A percentile compares a stretch with the other conserved stretches of the same genome.
Evolutionary conservation across 2,329 filamentous ascomycete genomes (phyloP).

Genomic region (Fonsecaea multimorphosa): DNA sequence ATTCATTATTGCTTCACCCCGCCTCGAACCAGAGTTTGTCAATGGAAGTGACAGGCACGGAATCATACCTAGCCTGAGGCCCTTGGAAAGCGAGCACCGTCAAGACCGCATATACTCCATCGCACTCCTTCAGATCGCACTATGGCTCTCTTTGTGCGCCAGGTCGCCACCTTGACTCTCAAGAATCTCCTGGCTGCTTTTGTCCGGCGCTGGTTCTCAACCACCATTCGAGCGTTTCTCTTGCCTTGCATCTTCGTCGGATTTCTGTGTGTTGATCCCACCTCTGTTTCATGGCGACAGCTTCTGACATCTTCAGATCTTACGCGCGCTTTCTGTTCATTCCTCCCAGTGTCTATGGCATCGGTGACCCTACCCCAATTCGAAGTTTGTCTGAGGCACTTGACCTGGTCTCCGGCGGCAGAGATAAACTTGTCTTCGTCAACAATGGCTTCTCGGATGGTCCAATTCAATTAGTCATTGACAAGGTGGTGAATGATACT

Average conservation of each 20-base stretch:
- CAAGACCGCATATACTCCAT: neutral
- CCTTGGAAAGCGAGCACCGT: neutral
- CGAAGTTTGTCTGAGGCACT: slow-evolving; percentile 71
- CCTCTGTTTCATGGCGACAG: neutral
- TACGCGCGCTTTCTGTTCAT: slow-evolving; percentile 85
- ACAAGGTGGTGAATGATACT: slow-evolving; percentile 65
- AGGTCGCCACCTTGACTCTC: slow-evolving; percentile 63
- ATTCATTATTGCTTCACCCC: slow-evolving; percentile 1
- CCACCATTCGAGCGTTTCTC: slow-evolving; percentile 61
- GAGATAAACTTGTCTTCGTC: slow-evolving; percentile 76
- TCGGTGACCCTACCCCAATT: slow-evolving; percentile 67
- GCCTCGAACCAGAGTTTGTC: neutral
- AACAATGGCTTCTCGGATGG: slow-evolving; percentile 74
- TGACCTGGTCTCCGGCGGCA: slow-evolving; percentile 60
- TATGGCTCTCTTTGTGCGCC: slow-evolving; percentile 52
- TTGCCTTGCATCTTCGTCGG: slow-evolving; percentile 62
- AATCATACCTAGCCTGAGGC: neutral
- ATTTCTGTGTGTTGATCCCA: slow-evolving; percentile 45
- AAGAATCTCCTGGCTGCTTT: slow-evolving; percentile 64
- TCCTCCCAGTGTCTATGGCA: slow-evolving; percentile 75
- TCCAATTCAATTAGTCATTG: slow-evolving; percentile 74
- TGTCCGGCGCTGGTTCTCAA: slow-evolving; percentile 60
- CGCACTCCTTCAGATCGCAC: neutral
- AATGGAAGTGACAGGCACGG: neutral
- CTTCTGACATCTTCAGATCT: slow-evolving; percentile 55